A percentile compares a stretch with the other conserved stretches of the same genome.
Conservation (phyloP, 225 moss, liverwort and hornwort genomes). For the Polytrichum commune region DNA sequence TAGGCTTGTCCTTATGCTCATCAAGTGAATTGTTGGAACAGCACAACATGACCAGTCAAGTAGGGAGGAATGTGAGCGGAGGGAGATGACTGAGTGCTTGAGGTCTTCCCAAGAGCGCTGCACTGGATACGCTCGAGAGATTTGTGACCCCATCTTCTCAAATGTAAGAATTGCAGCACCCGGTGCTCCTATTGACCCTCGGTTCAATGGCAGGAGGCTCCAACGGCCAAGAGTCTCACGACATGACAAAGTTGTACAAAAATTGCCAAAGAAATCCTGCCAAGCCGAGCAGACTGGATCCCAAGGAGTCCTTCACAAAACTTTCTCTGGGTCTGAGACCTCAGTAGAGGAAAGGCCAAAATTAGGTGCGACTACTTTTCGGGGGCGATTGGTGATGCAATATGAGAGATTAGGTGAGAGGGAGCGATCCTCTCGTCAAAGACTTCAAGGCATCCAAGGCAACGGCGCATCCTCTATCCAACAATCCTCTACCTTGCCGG, state of each 20-base stretch:
- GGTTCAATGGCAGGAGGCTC: conserved; percentile 52
- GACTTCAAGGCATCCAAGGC: conserved; percentile 11
- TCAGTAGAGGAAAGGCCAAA: conserved; percentile 10
- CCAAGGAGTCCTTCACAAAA: not conserved
- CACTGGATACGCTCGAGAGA: conserved; percentile 54
- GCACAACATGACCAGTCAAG: conserved; percentile 23
- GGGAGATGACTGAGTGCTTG: conserved; percentile 77
- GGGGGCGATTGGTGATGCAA: conserved; percentile 39
- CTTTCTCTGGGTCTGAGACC: conserved; percentile 7
- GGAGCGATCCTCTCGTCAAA: conserved; percentile 26
- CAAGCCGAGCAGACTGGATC: conserved; percentile 9
- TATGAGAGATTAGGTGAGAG: conserved; percentile 32
- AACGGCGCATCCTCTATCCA: not conserved
- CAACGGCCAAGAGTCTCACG: conserved; percentile 39
- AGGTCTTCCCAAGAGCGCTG: conserved; percentile 59
- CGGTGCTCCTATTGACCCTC: conserved; percentile 41
- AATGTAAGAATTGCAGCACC: conserved; percentile 69
- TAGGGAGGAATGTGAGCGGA: conserved; percentile 75
- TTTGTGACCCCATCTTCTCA: conserved; percentile 70
- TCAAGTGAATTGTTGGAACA: conserved; percentile 9
- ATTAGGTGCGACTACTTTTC: conserved; percentile 37
- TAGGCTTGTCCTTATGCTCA: too few species aligned
- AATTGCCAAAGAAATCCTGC: not conserved
- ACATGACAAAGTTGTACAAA: conserved; percentile 28
- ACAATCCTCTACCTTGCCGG: conserved; percentile 37